A percentile compares a stretch with the other conserved stretches of the same genome.
phyloP scores from a whole-genome alignment of 768 basidiomycete species.

The Boletus reticulatus region DNA sequence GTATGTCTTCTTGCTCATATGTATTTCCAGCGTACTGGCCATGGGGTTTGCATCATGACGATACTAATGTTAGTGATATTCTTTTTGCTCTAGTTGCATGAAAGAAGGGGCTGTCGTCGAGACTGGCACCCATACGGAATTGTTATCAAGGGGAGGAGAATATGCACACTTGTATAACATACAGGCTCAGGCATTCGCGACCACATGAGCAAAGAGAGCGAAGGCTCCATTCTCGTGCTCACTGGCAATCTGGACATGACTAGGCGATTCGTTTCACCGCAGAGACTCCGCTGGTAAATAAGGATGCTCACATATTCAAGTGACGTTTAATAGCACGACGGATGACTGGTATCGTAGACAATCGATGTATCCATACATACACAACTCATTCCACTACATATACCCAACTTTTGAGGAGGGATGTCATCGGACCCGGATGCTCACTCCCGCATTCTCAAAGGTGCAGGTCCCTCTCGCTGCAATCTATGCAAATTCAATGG shows the following conservation, averaged over 20 bases:
- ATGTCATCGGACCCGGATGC: not conserved
- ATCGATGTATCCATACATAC: no score
- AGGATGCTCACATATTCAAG: no score
- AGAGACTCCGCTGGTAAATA: no score
- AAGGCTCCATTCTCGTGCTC: no score
- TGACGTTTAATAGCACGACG: no score
- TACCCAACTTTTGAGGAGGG: no score
- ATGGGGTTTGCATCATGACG: not conserved
- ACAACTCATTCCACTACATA: no score
- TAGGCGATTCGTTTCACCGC: no score
- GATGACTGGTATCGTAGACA: no score
- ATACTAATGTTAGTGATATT: not conserved
- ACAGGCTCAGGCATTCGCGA: slow-evolving; percentile 30
- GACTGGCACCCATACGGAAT: slow-evolving; percentile 31
- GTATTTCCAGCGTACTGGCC: no score
- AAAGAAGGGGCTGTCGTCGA: slow-evolving; percentile 34
- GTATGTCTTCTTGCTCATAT: slow-evolving; percentile 19
- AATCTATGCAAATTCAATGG: not conserved
- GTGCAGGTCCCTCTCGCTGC: not conserved
- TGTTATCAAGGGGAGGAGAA: slow-evolving; percentile 30
- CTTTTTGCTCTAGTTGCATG: slow-evolving; percentile 26
- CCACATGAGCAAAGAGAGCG: not conserved
- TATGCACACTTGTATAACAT: slow-evolving; percentile 34
- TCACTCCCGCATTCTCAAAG: not conserved
- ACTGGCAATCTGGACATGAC: no score